Percentiles rank a stretch among this genome's conserved stretches.
phyloP scores from a whole-genome alignment of 257 asterid species.

The Scutellaria minor region DNA sequence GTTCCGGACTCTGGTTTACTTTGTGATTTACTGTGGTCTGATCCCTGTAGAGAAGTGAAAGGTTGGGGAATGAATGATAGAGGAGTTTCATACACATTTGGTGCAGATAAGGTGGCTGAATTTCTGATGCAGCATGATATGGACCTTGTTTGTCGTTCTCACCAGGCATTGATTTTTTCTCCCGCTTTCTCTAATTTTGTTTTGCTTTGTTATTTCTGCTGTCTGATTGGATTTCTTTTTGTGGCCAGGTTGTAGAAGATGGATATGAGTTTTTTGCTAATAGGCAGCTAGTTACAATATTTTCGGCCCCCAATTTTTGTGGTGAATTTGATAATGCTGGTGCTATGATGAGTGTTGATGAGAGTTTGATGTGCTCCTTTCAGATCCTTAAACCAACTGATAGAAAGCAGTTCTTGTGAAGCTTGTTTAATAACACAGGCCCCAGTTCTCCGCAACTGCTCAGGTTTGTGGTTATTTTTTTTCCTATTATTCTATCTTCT shows the following conservation, averaged over 20 bases:
- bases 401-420: conserved; percentile 52
- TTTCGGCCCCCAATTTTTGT: conserved; percentile 85
- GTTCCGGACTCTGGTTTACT: conserved; percentile 78
- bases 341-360: conserved; percentile 89
- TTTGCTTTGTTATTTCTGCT: conserved; percentile 15
- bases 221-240: conserved; percentile 27
- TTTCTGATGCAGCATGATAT: conserved; percentile 78
- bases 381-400: conserved; percentile 79
- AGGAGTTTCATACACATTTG: conserved; percentile 79
- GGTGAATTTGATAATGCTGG: conserved; percentile 92
- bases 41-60: conserved; percentile 71
- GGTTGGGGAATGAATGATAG: conserved; percentile 90
- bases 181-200: conserved; percentile 4
- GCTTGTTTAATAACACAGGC: conserved; percentile 34
- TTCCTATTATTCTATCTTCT: conserved; percentile 2
- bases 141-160: conserved; percentile 86
- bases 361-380: conserved; percentile 86
- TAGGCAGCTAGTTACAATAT: conserved; percentile 81
- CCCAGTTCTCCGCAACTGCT: conserved; percentile 34
- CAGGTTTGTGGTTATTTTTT: conserved; percentile 37
- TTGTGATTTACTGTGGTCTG: conserved; percentile 82
- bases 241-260: conserved; percentile 78
- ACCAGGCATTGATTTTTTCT: conserved; percentile 55
- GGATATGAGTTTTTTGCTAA: conserved; percentile 87
- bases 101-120: conserved; percentile 82